Percentiles rank a stretch among this genome's conserved stretches.
phyloP scores from a whole-genome alignment of 75 land plant genomes.

The Selaginella tamariscina region DNA sequence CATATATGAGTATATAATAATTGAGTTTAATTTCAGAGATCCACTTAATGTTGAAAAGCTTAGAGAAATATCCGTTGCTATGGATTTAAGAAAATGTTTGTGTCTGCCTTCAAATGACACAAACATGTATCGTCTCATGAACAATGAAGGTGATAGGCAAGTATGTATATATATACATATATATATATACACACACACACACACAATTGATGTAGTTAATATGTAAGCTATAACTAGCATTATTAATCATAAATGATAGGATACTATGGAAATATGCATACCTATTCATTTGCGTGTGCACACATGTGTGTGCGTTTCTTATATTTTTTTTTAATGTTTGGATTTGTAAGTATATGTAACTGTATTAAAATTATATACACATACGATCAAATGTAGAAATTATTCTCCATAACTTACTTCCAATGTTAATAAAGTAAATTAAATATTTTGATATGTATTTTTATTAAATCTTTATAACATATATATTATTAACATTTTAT shows the following conservation, averaged over 20 bases:
- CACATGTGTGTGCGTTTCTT: background rate
- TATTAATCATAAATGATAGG: slow-evolving; percentile 8
- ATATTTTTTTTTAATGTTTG: background rate
- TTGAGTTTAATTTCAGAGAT: slow-evolving; percentile 36
- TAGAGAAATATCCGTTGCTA: slow-evolving; percentile 50
- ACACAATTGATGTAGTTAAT: too few species aligned
- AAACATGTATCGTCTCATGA: slow-evolving; percentile 76
- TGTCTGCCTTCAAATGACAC: slow-evolving; percentile 63
- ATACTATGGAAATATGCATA: background rate
- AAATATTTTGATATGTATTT: slow-evolving; percentile 37
- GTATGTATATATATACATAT: too few species aligned
- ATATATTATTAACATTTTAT: too few species aligned
- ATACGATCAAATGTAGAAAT: too few species aligned
- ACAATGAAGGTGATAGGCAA: slow-evolving; percentile 98
- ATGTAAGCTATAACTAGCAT: too few species aligned
- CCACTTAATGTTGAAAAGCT: slow-evolving; percentile 72
- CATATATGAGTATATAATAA: background rate
- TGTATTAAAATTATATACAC: slow-evolving; percentile 73
- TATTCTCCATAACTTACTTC: too few species aligned
- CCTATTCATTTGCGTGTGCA: background rate
- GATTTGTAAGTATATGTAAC: slow-evolving; percentile 72
- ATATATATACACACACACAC: too few species aligned
- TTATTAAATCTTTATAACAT: slow-evolving; percentile 79
- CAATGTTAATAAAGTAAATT: slow-evolving; percentile 48
- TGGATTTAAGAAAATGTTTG: slow-evolving; percentile 39